Conservation (phyloP, 2,329 filamentous ascomycete genomes). For the Fusarium luffae region DNA sequence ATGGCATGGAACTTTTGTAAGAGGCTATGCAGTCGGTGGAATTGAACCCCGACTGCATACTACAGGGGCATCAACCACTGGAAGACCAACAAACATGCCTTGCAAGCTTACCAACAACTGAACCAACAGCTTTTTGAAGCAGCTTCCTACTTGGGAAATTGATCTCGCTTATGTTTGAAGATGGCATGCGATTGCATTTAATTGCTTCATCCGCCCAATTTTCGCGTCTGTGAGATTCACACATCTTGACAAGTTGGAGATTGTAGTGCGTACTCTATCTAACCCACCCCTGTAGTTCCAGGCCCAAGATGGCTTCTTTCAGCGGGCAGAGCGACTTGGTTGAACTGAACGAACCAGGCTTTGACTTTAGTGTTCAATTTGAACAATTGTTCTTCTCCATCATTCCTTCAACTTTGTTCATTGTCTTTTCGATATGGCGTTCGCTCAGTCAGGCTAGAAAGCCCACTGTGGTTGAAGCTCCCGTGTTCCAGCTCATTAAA, state of each 20-base stretch:
- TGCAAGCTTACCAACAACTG: background rate
- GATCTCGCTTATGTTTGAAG: background rate
- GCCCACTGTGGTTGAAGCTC: slow-evolving; percentile 50
- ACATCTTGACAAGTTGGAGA: background rate
- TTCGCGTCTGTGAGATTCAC: background rate
- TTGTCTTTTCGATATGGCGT: slow-evolving; percentile 50
- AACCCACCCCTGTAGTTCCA: background rate
- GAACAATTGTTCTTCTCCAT: slow-evolving; percentile 59
- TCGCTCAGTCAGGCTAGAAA: slow-evolving; percentile 46
- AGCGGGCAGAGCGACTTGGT: background rate
- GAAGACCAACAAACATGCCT: background rate
- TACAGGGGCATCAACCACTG: background rate
- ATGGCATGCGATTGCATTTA: background rate
- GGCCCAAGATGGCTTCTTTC: background rate
- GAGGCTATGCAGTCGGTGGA: background rate
- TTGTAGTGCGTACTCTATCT: background rate
- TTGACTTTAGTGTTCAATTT: slow-evolving; percentile 63
- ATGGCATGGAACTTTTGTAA: background rate
- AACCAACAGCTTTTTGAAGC: background rate
- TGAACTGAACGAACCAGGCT: slow-evolving; percentile 47
- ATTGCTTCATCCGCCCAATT: background rate
- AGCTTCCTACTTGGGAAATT: background rate
- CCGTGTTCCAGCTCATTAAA: slow-evolving; percentile 49
- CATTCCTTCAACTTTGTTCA: slow-evolving; percentile 54
- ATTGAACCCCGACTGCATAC: background rate